A percentile compares a stretch with the other conserved stretches of the same genome.
Evolutionary conservation across 495 filamentous ascomycete genomes (phyloP).

Genomic region (Bacidia gigantensis): DNA sequence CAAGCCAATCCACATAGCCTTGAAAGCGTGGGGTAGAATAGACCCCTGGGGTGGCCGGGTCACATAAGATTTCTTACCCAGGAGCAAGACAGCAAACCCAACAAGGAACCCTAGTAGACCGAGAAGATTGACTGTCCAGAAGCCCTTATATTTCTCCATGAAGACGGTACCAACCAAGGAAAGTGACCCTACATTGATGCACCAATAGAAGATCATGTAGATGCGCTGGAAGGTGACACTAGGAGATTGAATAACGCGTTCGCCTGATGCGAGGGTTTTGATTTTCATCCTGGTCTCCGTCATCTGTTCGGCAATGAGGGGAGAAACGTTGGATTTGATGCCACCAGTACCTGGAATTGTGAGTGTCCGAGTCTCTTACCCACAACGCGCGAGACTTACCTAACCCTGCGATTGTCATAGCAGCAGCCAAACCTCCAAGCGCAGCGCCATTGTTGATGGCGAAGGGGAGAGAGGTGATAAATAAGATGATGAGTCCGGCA

Average conservation of each 20-base stretch:
- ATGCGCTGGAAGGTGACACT: slow-evolving; percentile 60
- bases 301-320: slow-evolving; percentile 53
- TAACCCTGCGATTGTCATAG: slow-evolving; percentile 23
- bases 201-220: slow-evolving; percentile 59
- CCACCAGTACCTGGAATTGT: slow-evolving; percentile 46
- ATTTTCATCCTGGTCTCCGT: slow-evolving; percentile 48
- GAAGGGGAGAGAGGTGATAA: slow-evolving; percentile 34
- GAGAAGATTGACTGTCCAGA: slow-evolving; percentile 65
- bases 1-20: slow-evolving; percentile 45
- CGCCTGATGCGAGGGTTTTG: slow-evolving; percentile 42
- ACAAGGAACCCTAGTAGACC: slow-evolving; percentile 46
- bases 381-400: neutral
- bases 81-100: slow-evolving; percentile 37
- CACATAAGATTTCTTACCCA: slow-evolving; percentile 44
- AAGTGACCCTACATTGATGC: slow-evolving; percentile 65
- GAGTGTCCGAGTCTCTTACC: slow-evolving; percentile 16
- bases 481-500: slow-evolving; percentile 34
- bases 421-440: slow-evolving; percentile 35
- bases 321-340: slow-evolving; percentile 55
- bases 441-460: slow-evolving; percentile 27
- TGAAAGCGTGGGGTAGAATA: slow-evolving; percentile 48
- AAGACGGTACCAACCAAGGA: slow-evolving; percentile 50
- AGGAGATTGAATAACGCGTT: slow-evolving; percentile 64
- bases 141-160: slow-evolving; percentile 53
- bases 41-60: slow-evolving; percentile 50